Evolutionary conservation across 2,329 filamentous ascomycete genomes (phyloP), one percentile per base, ranked within the genome.

Genomic region (Nothopassalora personata): DNA sequence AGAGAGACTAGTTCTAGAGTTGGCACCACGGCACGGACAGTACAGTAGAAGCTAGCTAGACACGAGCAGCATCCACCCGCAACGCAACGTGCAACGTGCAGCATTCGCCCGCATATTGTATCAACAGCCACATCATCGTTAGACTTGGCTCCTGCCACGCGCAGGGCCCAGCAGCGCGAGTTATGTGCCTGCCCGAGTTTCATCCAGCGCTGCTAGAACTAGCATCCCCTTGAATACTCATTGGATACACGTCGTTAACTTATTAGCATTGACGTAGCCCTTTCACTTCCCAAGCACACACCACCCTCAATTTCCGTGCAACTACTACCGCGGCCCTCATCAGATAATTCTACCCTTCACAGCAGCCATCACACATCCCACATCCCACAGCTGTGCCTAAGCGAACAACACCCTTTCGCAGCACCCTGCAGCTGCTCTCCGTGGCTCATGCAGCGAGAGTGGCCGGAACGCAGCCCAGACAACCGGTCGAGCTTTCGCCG

Each of bases 381-480:
- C 39, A 43, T 43, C 13, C 18, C 39, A n/a, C 36, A 19, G 52
- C 52, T 46, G 49, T 34, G 52, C 50, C 53, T 48, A 45, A 13
- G 27, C 36, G 15, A 28, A 34, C n/a, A n/a, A n/a, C n/a, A n/a
- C 31, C n/a, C 1, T 48, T 31, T 13, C 30, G 28, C 15, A 23
- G 30, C 28, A 28, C 39, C 27, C 45, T 55, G 53, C 53, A 55
- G 39, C 30, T 23, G 53, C 36, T 28, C 27, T 18, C 53, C 53
- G 36, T 47, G 53, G 53, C 53, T 19, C 28, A n/a, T n/a, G 34
- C 27, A 34, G 1, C 28, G 53, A 55, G 43, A 19, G 53, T 48
- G 53, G 53, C 45, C 53, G 53, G 53, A 48, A 55, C 53, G 43
- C 27, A 55, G 53, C 27, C 43, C 53, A 47, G 53, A 55, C 39